phyloP scores from a whole-genome alignment of 2,329 filamentous ascomycete genomes.

The Talaromyces islandicus region DNA sequence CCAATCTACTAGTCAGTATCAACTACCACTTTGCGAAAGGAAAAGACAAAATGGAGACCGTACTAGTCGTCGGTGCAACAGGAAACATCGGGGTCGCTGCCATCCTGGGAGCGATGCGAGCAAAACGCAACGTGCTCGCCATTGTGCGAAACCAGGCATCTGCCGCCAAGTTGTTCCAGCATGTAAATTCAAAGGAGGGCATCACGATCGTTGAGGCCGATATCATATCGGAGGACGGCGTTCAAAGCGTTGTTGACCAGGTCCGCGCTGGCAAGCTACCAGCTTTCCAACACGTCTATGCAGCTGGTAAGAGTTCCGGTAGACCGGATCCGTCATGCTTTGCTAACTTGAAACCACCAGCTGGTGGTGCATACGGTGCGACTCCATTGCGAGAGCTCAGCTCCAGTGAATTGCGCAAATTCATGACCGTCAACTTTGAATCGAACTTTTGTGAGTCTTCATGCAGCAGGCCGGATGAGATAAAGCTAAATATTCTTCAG shows the following conservation, averaged over 20 bases:
- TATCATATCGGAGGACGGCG: neutral
- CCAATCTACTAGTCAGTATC: too few species aligned
- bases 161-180: conserved; percentile 1
- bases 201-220: conserved; percentile 2
- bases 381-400: conserved; percentile 1
- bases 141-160: conserved; percentile 1
- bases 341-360: neutral
- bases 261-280: conserved; percentile 1
- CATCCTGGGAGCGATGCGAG: neutral
- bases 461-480: neutral
- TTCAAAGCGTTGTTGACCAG: neutral
- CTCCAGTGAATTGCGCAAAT: neutral
- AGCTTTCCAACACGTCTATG: conserved; percentile 1
- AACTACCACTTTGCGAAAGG: too few species aligned
- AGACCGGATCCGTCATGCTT: neutral
- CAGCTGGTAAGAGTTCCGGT: neutral
- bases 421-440: conserved; percentile 7
- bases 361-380: neutral
- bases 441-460: conserved; percentile 5
- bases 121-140: neutral
- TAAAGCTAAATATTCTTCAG: neutral
- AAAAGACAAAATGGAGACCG: conserved; percentile 3
- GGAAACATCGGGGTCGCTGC: neutral
- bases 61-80: neutral
- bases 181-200: neutral